Conservation (phyloP, 78 protist species). For the Acrasis kona region DNA sequence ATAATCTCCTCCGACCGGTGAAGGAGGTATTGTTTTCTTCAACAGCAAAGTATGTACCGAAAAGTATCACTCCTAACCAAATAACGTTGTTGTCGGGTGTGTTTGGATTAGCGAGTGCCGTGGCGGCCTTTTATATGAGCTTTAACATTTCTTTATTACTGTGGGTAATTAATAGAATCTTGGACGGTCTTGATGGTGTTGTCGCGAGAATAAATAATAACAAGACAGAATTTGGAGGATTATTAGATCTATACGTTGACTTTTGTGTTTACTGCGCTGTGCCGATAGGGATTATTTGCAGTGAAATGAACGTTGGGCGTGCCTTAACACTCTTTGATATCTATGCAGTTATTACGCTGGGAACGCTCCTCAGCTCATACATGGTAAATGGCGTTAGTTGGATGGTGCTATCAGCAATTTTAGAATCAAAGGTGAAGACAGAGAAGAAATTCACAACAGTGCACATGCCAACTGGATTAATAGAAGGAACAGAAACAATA, state of each 20-base stretch:
- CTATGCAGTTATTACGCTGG: neutral
- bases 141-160: too few relatives aligned
- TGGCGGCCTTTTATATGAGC: too few relatives aligned
- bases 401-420: neutral
- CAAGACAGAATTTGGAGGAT: neutral
- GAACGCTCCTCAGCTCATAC: neutral
- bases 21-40: too few relatives aligned
- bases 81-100: too few relatives aligned
- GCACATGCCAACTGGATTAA: neutral
- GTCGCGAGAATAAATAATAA: neutral
- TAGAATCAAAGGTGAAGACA: neutral
- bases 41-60: too few relatives aligned
- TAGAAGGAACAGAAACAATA: slow-evolving; percentile 1
- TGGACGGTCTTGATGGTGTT: slow-evolving; percentile 17
- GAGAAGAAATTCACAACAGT: neutral
- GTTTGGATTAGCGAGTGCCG: too few relatives aligned
- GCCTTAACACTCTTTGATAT: neutral
- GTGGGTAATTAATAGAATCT: neutral
- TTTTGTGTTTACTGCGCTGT: neutral
- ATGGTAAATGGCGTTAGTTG: neutral
- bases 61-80: too few relatives aligned
- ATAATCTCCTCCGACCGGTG: too few relatives aligned
- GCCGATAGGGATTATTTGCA: neutral
- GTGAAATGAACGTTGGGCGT: neutral
- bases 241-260: neutral